Conservation (phyloP, 371 early-diverging fungal species). For the Gilbertella persicaria region DNA sequence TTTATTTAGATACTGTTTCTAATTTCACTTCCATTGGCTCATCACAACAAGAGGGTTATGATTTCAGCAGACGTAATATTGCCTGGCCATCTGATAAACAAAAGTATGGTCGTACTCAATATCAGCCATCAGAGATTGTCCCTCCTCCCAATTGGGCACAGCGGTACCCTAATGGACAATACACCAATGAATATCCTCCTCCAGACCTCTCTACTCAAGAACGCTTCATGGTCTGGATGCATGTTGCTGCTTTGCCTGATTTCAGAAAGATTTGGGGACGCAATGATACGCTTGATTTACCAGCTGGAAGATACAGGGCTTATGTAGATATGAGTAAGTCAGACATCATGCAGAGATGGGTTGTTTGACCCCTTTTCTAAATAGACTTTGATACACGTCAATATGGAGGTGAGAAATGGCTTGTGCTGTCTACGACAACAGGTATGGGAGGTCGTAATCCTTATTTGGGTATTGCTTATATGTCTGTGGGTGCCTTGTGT, state of each 20-base stretch:
- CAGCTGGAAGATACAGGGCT: conserved; percentile 66
- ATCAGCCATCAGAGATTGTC: conserved; percentile 45
- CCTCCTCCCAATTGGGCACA: conserved; percentile 84
- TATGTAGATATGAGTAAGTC: conserved; percentile 68
- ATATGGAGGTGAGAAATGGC: conserved; percentile 91
- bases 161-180: conserved; percentile 60
- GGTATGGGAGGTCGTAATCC: conserved; percentile 95
- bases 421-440: conserved; percentile 90
- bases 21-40: conserved; percentile 20
- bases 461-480: conserved; percentile 92
- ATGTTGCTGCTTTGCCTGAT: conserved; percentile 92
- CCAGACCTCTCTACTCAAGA: conserved; percentile 77
- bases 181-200: conserved; percentile 58
- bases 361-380: background rate
- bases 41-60: conserved; percentile 16
- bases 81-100: conserved; percentile 86
- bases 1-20: conserved; percentile 25
- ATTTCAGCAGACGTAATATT: conserved; percentile 50
- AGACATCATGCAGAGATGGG: background rate
- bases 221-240: conserved; percentile 99
- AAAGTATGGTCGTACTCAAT: conserved; percentile 64
- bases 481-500: conserved; percentile 86
- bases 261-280: conserved; percentile 96
- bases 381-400: conserved; percentile 79
- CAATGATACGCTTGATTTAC: conserved; percentile 58